Evolutionary conservation across 345 rosid genomes (phyloP).

Genomic region (Limnanthes douglasii): DNA sequence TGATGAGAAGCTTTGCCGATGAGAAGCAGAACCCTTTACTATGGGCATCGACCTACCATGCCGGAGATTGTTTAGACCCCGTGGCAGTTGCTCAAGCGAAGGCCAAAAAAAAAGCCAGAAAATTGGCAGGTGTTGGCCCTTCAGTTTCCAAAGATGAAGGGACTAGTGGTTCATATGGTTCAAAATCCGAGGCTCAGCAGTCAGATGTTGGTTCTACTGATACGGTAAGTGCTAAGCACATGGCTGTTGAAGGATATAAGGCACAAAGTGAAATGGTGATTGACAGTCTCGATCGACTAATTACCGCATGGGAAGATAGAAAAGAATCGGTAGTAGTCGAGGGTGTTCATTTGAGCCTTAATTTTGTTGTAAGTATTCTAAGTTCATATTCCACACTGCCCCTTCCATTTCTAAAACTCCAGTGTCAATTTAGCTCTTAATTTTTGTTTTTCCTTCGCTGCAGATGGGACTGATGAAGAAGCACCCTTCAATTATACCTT

Average conservation of each 20-base stretch:
- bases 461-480: conserved; percentile 99
- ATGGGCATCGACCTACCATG: conserved; percentile 99
- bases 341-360: conserved; percentile 97
- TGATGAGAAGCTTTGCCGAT: conserved; percentile 97
- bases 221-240: conserved; percentile 60
- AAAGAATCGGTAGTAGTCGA: conserved; percentile 96
- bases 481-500: conserved; percentile 94
- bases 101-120: conserved; percentile 59
- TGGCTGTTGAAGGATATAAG: conserved; percentile 96
- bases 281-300: conserved; percentile 94
- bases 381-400: conserved; percentile 1
- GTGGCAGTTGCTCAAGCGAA: conserved; percentile 91
- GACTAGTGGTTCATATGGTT: conserved; percentile 18
- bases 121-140: conserved; percentile 29
- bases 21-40: conserved; percentile 86
- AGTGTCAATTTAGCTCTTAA: background rate
- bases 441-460: conserved; percentile 2
- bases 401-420: conserved; percentile 1
- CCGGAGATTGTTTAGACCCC: conserved; percentile 86
- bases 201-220: conserved; percentile 25
- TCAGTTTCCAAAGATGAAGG: conserved; percentile 28
- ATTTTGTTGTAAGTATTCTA: conserved; percentile 73
- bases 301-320: conserved; percentile 94
- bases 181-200: conserved; percentile 26
- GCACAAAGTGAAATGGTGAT: conserved; percentile 99